Evolutionary conservation across 805 yeast species (phyloP), one percentile per base, ranked within the genome.

Genomic region (Wickerhamiella sorbophila): DNA sequence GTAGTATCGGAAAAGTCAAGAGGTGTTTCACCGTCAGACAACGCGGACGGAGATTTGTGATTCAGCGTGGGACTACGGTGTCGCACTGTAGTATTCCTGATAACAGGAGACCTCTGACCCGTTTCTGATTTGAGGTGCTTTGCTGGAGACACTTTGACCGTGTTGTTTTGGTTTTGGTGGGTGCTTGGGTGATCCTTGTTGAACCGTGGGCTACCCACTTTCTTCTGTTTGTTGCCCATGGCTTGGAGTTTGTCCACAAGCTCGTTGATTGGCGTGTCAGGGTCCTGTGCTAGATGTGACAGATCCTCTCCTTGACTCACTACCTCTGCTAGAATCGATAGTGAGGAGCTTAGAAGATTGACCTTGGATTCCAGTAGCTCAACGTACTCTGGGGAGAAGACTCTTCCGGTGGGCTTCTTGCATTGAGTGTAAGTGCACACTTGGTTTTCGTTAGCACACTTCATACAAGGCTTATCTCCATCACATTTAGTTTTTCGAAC

Each of bases 311-410:
- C 37, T 21, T 34, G 15, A 20, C 26, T 21, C 4, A 34, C 27
- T 4, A 20, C 16, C 14, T 34, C 37, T 3, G 21, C 37, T 5
- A 34, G 26, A 3, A 3, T 34, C 14, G 37, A 16, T 4, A 34
- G n/a, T 12, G 24, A 18, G 6, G 37, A 34, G 3, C 15, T 4
- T 4, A 34, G 26, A 8, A 34, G 24, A 10, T 34, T 20, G 5
- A 34, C 37, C 14, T 34, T 34, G 16, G 37, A 20, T 34, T 34
- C 37, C 2, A 34, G 37, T 5, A 34, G 20, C 27, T 34, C 37
- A 20, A 34, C 37, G 20, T 34, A 34, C 27, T 34, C 37, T 20
- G 37, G 5, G 17, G 27, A 20, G 20, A 34, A 34, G 8, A 34
- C 37, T 9, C 37, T 20, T 3, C 37, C 37, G 14, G 37, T 20